These are phyloP conservation scores for Ulota crispa DNA, from an alignment of 225 moss, liverwort and hornwort genomes.

Conservation along the genomic window DNA sequence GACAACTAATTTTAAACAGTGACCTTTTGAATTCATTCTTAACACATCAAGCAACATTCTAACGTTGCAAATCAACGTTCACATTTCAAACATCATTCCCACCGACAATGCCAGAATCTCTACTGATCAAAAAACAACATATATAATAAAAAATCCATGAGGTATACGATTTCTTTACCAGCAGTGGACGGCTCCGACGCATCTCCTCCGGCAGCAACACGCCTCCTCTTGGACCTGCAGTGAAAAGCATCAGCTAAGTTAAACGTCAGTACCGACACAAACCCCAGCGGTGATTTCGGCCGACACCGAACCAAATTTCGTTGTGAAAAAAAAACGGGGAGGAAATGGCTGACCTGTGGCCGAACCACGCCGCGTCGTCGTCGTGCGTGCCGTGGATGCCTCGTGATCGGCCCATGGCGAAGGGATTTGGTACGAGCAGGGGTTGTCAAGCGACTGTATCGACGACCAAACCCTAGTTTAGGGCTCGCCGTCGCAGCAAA, in stretches of 20 bases:
- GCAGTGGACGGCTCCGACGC: conserved; percentile 66
- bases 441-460: background rate
- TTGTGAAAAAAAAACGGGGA: background rate
- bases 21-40: conserved; percentile 7
- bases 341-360: conserved; percentile 57
- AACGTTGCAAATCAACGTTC: background rate
- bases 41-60: conserved; percentile 4
- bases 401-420: conserved; percentile 87
- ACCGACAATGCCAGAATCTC: background rate
- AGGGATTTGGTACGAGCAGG: background rate
- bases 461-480: conserved; percentile 37
- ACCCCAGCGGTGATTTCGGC: conserved; percentile 14
- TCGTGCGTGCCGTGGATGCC: conserved; percentile 79
- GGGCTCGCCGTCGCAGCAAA: conserved; percentile 22
- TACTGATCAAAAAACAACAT: background rate
- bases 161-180: conserved; percentile 39
- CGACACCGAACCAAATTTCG: conserved; percentile 2
- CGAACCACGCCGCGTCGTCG: conserved; percentile 92
- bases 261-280: conserved; percentile 25
- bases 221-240: conserved; percentile 92
- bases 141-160: background rate
- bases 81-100: conserved; percentile 1
- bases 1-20: background rate
- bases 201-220: conserved; percentile 75
- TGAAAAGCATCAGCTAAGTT: conserved; percentile 1